Conservation (phyloP, 306 rosid genomes). For the Psophocarpus tetragonolobus region DNA sequence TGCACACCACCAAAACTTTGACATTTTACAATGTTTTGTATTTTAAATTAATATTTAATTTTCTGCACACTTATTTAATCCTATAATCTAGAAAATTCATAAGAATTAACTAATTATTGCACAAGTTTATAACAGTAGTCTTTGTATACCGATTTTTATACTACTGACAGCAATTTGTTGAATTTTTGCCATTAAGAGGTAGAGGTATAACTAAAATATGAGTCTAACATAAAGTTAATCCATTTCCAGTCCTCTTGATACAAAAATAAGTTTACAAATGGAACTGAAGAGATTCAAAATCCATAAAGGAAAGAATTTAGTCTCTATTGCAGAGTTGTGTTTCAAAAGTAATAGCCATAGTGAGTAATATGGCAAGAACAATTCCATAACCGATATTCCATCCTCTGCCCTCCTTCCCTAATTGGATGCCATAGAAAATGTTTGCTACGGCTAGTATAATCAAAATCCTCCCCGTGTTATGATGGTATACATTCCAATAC, state of each 20-base stretch:
- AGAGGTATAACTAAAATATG: neutral
- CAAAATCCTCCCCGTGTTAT: slow-evolving; percentile 57
- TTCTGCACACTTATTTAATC: no score
- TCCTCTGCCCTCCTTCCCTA: slow-evolving; percentile 52
- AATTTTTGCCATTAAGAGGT: neutral
- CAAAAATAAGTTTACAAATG: slow-evolving; percentile 19
- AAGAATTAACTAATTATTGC: no score
- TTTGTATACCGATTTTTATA: no score
- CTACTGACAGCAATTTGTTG: no score
- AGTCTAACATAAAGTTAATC: neutral
- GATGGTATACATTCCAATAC: slow-evolving; percentile 80
- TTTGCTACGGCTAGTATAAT: slow-evolving; percentile 61
- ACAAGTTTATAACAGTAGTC: no score
- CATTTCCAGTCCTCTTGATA: neutral
- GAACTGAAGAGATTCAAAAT: slow-evolving; percentile 2
- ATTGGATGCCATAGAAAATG: slow-evolving; percentile 74
- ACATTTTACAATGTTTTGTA: no score
- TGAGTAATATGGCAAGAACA: slow-evolving; percentile 50
- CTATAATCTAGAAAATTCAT: no score
- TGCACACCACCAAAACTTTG: no score
- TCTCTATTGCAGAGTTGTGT: slow-evolving; percentile 44
- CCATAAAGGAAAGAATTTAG: neutral
- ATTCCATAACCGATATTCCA: slow-evolving; percentile 66
- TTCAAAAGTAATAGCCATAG: slow-evolving; percentile 54
- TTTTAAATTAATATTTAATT: no score